Base-by-base conservation (phyloP, 2,329 filamentous ascomycete species). In the Trichoderma simmonsii region DNA sequence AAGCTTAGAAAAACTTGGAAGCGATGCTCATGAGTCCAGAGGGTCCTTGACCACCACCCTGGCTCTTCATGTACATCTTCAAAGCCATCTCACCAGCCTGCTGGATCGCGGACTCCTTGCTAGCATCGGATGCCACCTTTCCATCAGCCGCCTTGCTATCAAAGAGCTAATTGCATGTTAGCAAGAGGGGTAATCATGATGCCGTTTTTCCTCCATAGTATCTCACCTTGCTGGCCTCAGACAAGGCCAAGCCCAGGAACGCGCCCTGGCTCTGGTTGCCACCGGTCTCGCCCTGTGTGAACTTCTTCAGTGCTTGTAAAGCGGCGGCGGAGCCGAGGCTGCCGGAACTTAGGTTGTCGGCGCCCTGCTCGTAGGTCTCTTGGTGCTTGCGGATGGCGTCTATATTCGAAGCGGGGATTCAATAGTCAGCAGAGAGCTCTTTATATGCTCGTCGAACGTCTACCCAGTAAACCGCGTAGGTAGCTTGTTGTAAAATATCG, bases 31-130 rank as follows among this genome's bases (percentile, higher is more conserved):
- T 72, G 67, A 88, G 77, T 6, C 85, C 80, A 28, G 57, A 51
- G 5, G 63, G 15, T 6, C 81, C 85, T 70, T 78, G 73, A 73
- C 77, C 72, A 74, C 86, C 81, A 24, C 87, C 87, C 80, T 94
- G 87, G 76, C 88, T 90, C 88, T 97, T 95, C 85, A 97, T 84
- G 82, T 95, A 97, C 89, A 97, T 92, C 88, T 97, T 94, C 77
- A 97, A 82, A 3, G 94, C 95, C 88, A 93, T 92, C 86, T 97
- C 91, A 2, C 90, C 94, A 3, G 95, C 95, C 80, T 90, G 86
- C 79, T 92, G 90, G 61, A 98, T 85, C 64, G 90, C 93, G 62
- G 90, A 90, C 82, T 97, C 90, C 88, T 97, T 97, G 82, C 89
- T 92, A 6, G 91, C 88, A 30, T 87, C 86, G 28, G 86, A 81